Evolutionary conservation across 176 grass and related monocot genomes (phyloP).

Genomic region (Rhynchospora pubera): DNA sequence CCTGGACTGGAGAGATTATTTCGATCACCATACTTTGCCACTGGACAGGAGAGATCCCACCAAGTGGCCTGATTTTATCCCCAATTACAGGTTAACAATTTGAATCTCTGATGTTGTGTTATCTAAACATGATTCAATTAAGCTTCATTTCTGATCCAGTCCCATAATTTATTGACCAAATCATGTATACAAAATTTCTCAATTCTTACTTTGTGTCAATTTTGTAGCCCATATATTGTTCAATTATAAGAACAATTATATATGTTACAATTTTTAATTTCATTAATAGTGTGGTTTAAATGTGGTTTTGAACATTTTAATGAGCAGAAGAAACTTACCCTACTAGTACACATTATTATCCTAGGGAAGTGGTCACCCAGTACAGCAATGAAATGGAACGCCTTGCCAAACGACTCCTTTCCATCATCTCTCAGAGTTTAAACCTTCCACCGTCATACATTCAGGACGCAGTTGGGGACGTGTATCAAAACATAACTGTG

Average conservation of each 20-base stretch:
- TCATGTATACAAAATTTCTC: not conserved
- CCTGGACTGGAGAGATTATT: constrained; percentile 94
- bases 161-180: not conserved
- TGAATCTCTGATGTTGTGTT: not conserved
- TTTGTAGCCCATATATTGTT: not conserved
- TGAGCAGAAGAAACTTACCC: not conserved
- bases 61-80: constrained; percentile 73
- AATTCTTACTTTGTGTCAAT: not conserved
- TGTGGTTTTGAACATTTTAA: not conserved
- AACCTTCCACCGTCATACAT: constrained; percentile 57
- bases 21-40: constrained; percentile 86
- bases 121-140: not conserved
- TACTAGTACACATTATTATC: not conserved
- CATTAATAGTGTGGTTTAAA: not conserved
- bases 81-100: constrained; percentile 65
- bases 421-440: constrained; percentile 57
- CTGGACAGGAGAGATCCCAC: constrained; percentile 56
- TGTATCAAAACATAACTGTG: constrained; percentile 85
- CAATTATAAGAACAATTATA: not conserved
- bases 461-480: constrained; percentile 75
- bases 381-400: constrained; percentile 65
- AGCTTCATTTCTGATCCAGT: constrained; percentile 7
- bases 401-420: constrained; percentile 62
- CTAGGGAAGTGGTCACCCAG: constrained; percentile 65
- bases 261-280: not conserved